phyloP scores from a whole-genome alignment of 768 basidiomycete genomes.

The Rhizopogon roseolus region DNA sequence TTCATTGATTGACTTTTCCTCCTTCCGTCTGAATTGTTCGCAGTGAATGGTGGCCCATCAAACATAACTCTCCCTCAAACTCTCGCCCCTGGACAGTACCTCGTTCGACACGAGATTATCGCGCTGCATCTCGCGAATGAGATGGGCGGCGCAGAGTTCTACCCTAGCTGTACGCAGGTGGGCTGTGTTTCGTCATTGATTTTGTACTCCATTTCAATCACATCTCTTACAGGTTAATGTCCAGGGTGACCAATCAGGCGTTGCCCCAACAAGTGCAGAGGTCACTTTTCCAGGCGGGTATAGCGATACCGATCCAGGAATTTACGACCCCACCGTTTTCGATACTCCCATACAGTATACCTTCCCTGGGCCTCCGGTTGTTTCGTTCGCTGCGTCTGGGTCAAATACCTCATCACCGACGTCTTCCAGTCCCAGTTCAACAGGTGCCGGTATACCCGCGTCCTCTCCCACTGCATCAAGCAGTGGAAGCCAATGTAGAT shows the following conservation, averaged over 20 bases:
- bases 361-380: slow-evolving; percentile 52
- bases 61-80: slow-evolving; percentile 42
- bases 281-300: slow-evolving; percentile 74
- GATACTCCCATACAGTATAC: slow-evolving; percentile 31
- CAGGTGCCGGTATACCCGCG: background rate
- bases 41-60: slow-evolving; percentile 38
- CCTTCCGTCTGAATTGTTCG: background rate
- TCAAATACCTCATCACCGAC: slow-evolving; percentile 7
- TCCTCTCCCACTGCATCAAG: slow-evolving; percentile 7
- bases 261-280: slow-evolving; percentile 42
- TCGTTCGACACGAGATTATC: slow-evolving; percentile 78
- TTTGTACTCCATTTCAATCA: background rate
- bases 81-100: slow-evolving; percentile 64
- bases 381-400: slow-evolving; percentile 29
- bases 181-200: background rate
- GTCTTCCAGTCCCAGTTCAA: slow-evolving; percentile 11
- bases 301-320: slow-evolving; percentile 64
- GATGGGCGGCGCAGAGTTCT: slow-evolving; percentile 72
- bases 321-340: slow-evolving; percentile 46
- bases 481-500: slow-evolving; percentile 13
- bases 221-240: slow-evolving; percentile 40
- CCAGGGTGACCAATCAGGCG: slow-evolving; percentile 47
- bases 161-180: slow-evolving; percentile 61
- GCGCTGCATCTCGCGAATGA: slow-evolving; percentile 62
- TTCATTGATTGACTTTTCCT: background rate